These are phyloP conservation scores for Setomelanomma holmii DNA, from an alignment of 2,329 filamentous ascomycete species.

Conservation along the genomic window DNA sequence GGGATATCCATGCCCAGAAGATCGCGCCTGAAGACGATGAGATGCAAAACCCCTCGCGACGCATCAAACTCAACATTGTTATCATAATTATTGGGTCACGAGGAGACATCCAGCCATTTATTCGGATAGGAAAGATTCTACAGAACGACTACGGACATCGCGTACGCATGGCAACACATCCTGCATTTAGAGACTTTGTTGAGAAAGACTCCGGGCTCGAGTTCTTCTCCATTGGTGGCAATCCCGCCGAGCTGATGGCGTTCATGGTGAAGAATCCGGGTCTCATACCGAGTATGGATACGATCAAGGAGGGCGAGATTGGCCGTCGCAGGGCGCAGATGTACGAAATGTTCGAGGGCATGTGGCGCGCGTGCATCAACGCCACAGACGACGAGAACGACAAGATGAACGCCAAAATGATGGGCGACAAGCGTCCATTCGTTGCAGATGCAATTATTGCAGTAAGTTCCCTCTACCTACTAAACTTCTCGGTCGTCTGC, in stretches of 20 bases:
- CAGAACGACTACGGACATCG: constrained; percentile 75
- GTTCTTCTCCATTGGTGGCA: constrained; percentile 81
- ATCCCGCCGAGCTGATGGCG: constrained; percentile 82
- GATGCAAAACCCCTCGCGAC: constrained; percentile 40
- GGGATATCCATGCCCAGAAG: constrained; percentile 19
- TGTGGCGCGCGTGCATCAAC: constrained; percentile 80
- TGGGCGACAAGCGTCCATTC: constrained; percentile 72
- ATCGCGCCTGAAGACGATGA: constrained; percentile 42
- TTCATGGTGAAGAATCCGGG: constrained; percentile 89
- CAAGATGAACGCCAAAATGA: constrained; percentile 65
- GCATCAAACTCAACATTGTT: constrained; percentile 74
- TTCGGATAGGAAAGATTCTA: constrained; percentile 75
- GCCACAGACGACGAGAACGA: constrained; percentile 73
- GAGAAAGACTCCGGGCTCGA: constrained; percentile 75
- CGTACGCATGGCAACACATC: constrained; percentile 80
- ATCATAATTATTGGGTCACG: constrained; percentile 84
- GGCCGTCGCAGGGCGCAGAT: constrained; percentile 71
- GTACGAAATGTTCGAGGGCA: constrained; percentile 83
- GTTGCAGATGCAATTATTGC: constrained; percentile 84
- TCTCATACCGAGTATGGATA: constrained; percentile 76
- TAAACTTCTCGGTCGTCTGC: no score
- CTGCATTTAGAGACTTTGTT: constrained; percentile 77
- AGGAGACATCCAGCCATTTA: constrained; percentile 81
- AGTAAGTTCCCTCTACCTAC: no score
- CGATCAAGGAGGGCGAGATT: constrained; percentile 76